Evolutionary conservation across 2,329 filamentous ascomycete species (phyloP), one percentile per base, ranked within the genome.

Genomic region (Chaetomium globosum): DNA sequence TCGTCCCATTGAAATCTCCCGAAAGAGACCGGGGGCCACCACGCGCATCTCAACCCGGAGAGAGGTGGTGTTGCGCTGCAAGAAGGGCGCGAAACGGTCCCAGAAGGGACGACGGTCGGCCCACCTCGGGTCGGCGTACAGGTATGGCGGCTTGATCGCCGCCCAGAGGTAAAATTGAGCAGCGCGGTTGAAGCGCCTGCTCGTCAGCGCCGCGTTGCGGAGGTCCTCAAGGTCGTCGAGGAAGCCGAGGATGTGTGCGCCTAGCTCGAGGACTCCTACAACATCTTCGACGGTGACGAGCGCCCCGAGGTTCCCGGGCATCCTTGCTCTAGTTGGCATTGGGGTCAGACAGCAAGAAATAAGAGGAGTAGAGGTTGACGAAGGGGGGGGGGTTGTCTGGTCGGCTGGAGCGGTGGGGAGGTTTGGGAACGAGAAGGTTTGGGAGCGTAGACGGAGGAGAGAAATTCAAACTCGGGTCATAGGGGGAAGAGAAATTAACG

Each of bases 141-240:
- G 10, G 28, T 48, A 16, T 5, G 23, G 36, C n/a, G 56, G 26
- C 10, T 3, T 28, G 19, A 61, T 51, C 0, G 52, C 23, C 19
- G 12, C 19, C 59, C 59, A 61, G 16, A 54, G 31, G 23, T 54
- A 36, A 16, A 26, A n/a, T 1, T 52, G 36, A 10, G 51, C 28
- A 4, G 59, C 59, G 51, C 26, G 33, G 26, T 55, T 13, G 23
- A 55, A 48, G 12, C 30, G 49, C 58, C 52, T 60, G 58, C 48
- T 60, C 6, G 12, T 9, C 21, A 60, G 48, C 1, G 30, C 26
- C 1, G 48, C 58, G 12, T 12, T 53, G 12, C 31, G 49, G 7
- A 60, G 19, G 16, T 60, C 58, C n/a, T 23, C n/a, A 21, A 36
- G 3, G 30, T 60, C 21, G 4, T 60, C 12, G 30, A 60, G 28